Base-by-base conservation (phyloP, 2,329 filamentous ascomycete genomes). In the Sporothrix globosa region DNA sequence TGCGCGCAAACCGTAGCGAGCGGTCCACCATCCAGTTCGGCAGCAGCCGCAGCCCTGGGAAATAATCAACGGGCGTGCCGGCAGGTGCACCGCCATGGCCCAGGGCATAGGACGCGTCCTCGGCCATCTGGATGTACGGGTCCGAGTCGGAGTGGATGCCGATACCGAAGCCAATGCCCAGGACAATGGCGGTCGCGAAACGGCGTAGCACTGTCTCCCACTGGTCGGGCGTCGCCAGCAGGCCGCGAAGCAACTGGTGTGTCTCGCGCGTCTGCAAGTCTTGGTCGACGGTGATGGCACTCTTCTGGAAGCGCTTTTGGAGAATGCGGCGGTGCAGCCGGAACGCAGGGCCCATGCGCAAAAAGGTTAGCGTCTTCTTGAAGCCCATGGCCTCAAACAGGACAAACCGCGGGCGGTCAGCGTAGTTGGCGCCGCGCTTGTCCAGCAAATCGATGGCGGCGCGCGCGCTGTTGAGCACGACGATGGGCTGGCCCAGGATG, bases 371-470 rank as follows among this genome's bases (percentile, higher is more conserved):
- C 0, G 81, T 83, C 14, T 78, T 77, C 3, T 79, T 76, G 81
- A 81, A 83, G 41, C 81, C 81, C 79, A 82, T 81, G 58, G 80
- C 77, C 56, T 78, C 76, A 48, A 78, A 77, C 6, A 79, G 73
- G 27, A 80, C 79, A 72, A 85, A 84, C n/a, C 80, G 78, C 10
- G 83, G 83, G 1, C 83, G 74, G 72, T 83, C 81, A 44, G 77
- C 77, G 72, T 83, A 84, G 71, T 83, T 84, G 71, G 77, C 77
- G 1, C 83, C 82, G 21, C 80, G 76, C 69, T 80, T 82, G 69
- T 83, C 82, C 5, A 85, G 77, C 4, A 85, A 76, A n/a, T 84
- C 82, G 5, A 76, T 73, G 27, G 83, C 82, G 3, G 80, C 78
- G 60, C 80, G 76, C 6, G 79, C 77, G 58, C 80, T 80, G 73